Base-by-base conservation (phyloP, 192 early-diverging fungal genomes). In the Backusella liffmaniae region DNA sequence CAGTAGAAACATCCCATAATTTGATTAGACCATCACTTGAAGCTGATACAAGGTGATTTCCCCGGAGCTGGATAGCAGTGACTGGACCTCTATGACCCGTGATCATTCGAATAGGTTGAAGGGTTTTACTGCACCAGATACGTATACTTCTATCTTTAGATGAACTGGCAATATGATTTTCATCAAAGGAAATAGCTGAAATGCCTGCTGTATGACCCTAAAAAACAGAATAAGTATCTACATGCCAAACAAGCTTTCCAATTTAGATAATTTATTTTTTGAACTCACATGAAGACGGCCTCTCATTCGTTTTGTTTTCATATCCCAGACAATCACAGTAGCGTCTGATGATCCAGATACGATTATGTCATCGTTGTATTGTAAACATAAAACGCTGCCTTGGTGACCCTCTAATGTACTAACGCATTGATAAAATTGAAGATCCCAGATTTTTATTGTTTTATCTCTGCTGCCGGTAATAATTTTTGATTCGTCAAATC, bases 141-240 rank as follows among this genome's bases (percentile, higher is more conserved):
- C 93, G 93, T 68, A 99, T 95, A 0, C 93, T 91, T 39, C 89
- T 90, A 82, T 99, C 98, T 86, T 99, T 99, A 70, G 96, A 97
- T 79, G 96, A 99, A 8, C 92, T 93, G 34, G 98, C 92, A 29
- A 99, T 91, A 74, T 88, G 80, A 36, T 85, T 73, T 37, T 87
- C 79, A 80, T 96, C 90, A 82, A 99, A 96, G 23, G 92, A 90
- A 16, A 97, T 90, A 76, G 96, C 95, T 9, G 96, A 87, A 7
- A 99, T 95, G 5, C 95, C 92, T 0, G 88, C 85, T 1, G 87
- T 66, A 80, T 99, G 97, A 29, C 95, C 95, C 23, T 79, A 56
- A 26, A 12, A 62, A 59, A 8, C n/a, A 26, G 30, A n/a, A 4
- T 69, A 36, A 41, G 67, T 42, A 10, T 1, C 34, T 41, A 39